Evolutionary conservation across 2,329 filamentous ascomycete genomes (phyloP).

Genomic region (Alternaria incomplexa): DNA sequence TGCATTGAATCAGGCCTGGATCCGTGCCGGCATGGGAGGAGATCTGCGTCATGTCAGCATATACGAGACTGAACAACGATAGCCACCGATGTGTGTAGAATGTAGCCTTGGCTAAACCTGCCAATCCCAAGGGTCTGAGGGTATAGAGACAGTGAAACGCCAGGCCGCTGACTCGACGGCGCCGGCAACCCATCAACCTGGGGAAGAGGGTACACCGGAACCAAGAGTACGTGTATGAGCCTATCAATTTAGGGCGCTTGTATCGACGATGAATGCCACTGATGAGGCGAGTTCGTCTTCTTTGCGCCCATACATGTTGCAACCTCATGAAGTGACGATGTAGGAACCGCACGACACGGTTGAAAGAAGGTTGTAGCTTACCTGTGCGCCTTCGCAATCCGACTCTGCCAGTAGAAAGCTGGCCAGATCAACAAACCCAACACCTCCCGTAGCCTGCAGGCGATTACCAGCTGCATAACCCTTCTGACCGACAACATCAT

Average conservation of each 20-base stretch:
- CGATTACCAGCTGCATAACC: conserved; percentile 84
- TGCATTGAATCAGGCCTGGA: conserved; percentile 41
- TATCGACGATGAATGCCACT: conserved; percentile 63
- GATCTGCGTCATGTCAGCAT: conserved; percentile 20
- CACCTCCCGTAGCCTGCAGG: conserved; percentile 68
- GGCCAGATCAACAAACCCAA: conserved; percentile 81
- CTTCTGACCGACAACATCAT: conserved; percentile 47
- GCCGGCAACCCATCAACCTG: conserved; percentile 36
- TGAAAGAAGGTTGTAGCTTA: conserved; percentile 38
- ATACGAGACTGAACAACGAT: too few species aligned
- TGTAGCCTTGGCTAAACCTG: conserved; percentile 45
- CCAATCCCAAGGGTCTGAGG: conserved; percentile 41
- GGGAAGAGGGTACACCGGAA: conserved; percentile 36
- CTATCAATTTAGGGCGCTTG: conserved; percentile 61
- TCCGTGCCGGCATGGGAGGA: conserved; percentile 5
- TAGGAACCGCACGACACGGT: background rate
- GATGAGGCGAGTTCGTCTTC: conserved; percentile 60
- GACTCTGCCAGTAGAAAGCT: conserved; percentile 73
- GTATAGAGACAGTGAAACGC: conserved; percentile 41
- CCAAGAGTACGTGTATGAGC: conserved; percentile 34
- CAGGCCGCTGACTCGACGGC: conserved; percentile 36
- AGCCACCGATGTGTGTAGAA: background rate
- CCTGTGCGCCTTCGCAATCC: conserved; percentile 65
- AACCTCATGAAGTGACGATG: background rate
- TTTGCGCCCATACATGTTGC: conserved; percentile 54